Base-by-base conservation (phyloP, 2,329 filamentous ascomycete species). In the Curvularia sp. region DNA sequence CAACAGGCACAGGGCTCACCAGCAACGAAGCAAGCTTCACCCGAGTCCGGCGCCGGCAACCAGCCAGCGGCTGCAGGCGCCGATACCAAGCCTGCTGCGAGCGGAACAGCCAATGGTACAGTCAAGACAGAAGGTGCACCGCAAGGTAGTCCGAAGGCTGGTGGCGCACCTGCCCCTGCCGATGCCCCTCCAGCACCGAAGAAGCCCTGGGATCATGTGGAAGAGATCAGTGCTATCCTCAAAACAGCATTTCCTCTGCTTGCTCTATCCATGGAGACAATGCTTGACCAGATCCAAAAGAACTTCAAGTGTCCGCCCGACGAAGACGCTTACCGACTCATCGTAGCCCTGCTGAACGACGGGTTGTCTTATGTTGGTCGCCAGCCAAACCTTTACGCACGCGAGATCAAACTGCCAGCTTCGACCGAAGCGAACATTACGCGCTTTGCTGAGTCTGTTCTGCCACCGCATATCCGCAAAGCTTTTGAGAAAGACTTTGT, bases 401-500 rank as follows among this genome's bases (percentile, higher is more conserved):
- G 90, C 74, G 94, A 96, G 61, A 91, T 94, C 69, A 97, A 97
- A 80, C 81, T 99, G 12, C 95, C 95, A 0, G 76, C 87, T 12
- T 90, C 93, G 0, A 99, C 95, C 0, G 95, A 99, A 80, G 91
- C 91, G 0, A 99, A 99, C 74, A 98, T 99, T 49, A 96, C 91
- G 7, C 87, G 94, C 1, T 99, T 99, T 71, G 93, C 95, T 1
- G 93, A 99, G 78, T 97, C 93, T 0, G 96, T 99, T 45, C 83
- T 99, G 51, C 96, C 96, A 1, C 86, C 89, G 3, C 95, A 99
- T 78, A 97, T 99, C 70, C 90, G 96, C 73, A 94, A 93, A 74
- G 93, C 93, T 0, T 99, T 99, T 67, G 95, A 99, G 77, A 89
- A 88, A n/a, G 95, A 99, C 78, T 99, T 99, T 77, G 95, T 99